Percentiles rank a stretch among this genome's conserved stretches.
These are phyloP conservation scores for Trichoderma asperellum DNA, from an alignment of 2,329 filamentous ascomycete genomes.

Conservation along the genomic window DNA sequence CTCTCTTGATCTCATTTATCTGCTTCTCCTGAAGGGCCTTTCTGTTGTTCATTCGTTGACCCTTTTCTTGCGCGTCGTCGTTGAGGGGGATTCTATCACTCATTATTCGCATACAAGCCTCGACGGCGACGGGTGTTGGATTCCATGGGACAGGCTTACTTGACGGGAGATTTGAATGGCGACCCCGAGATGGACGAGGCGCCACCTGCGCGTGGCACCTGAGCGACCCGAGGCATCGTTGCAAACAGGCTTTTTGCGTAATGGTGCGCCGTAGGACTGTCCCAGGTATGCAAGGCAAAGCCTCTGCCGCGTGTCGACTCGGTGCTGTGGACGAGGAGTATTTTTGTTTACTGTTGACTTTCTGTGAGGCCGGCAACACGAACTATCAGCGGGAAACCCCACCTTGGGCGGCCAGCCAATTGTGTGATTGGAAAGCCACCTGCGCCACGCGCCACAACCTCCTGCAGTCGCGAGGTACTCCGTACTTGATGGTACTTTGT, in stretches of 20 bases:
- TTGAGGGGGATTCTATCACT: conserved; percentile 82
- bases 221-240: conserved; percentile 62
- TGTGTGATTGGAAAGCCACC: background rate
- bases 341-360: conserved; percentile 26
- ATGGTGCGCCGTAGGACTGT: background rate
- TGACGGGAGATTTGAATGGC: conserved; percentile 61
- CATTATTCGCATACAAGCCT: conserved; percentile 14
- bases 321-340: background rate
- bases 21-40: conserved; percentile 88
- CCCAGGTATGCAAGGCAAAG: conserved; percentile 13
- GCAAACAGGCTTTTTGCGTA: background rate
- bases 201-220: conserved; percentile 55
- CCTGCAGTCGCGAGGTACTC: background rate
- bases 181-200: conserved; percentile 45
- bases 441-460: conserved; percentile 15
- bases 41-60: conserved; percentile 81
- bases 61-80: conserved; percentile 92
- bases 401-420: conserved; percentile 1
- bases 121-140: background rate
- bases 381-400: conserved; percentile 12
- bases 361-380: conserved; percentile 7
- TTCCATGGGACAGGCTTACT: conserved; percentile 47
- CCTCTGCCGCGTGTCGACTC: conserved; percentile 21
- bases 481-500: background rate
- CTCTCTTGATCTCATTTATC: conserved; percentile 82